Base-by-base conservation (phyloP, 2,329 filamentous ascomycete genomes). In the Venturiaceae sp. region DNA sequence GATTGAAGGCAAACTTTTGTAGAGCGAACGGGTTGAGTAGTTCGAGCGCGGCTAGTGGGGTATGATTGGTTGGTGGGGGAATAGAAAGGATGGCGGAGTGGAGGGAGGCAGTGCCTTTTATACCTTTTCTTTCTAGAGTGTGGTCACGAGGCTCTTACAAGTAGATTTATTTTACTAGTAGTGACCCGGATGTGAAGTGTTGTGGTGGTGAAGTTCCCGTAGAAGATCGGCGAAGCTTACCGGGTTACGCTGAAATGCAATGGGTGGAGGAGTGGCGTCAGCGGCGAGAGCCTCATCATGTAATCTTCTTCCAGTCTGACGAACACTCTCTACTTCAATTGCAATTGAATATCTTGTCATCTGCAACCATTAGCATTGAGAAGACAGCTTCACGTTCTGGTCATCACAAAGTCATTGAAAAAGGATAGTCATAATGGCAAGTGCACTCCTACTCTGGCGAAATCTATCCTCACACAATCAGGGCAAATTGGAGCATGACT, bases 401-500 rank as follows among this genome's bases (percentile, higher is more conserved):
- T n/a, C n/a, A n/a, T n/a, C n/a, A n/a, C n/a, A n/a, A n/a, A n/a
- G n/a, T n/a, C n/a, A n/a, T n/a, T n/a, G n/a, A n/a, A n/a, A n/a
- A n/a, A n/a, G 3, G 19, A 26, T n/a, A 30, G 2, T 30, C 44
- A 30, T 8, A 9, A 50, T 50, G 44, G 44, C 44, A 50, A 30
- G 44, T 30, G 26, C 16, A n/a, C 5, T 28, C 4, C 3, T 26
- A n/a, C 5, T 5, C 5, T 3, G 4, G n/a, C 3, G 44, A n/a
- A 6, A n/a, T 16, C 5, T 30, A 23, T n/a, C 23, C 44, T 50
- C 14, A 50, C 23, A n/a, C 8, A 7, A n/a, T n/a, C 44, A 50
- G 44, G 44, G 26, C 26, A 50, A 50, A 30, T 16, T 58, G 14
- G 84, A 90, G 65, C 80, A 88, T 67, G 89, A 92, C 70, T 72